Conservation (phyloP, 2,329 filamentous ascomycete species). For the Alternaria brassicicola region DNA sequence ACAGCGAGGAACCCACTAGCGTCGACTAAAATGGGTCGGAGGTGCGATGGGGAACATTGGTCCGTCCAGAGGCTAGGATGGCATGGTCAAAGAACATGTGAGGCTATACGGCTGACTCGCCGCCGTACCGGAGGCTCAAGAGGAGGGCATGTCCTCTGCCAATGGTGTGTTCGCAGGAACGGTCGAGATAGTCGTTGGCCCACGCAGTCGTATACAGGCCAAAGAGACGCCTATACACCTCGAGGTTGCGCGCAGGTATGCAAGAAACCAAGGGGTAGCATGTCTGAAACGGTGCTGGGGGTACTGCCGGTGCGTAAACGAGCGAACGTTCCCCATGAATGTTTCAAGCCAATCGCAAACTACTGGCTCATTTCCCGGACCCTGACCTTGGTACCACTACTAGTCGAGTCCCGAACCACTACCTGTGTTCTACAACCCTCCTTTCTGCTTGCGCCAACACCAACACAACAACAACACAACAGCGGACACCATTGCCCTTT, state of each 20-base stretch:
- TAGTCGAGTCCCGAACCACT: conserved; percentile 16
- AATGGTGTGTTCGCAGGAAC: not conserved
- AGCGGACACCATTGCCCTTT: not conserved
- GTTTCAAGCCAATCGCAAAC: not conserved
- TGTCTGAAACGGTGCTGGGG: not conserved
- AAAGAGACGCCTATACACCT: not conserved
- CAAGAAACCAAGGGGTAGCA: not conserved
- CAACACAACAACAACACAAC: not conserved
- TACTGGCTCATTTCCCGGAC: conserved; percentile 23
- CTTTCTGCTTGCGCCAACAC: not conserved
- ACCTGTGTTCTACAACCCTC: conserved; percentile 10
- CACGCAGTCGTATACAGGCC: not conserved
- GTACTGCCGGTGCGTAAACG: not conserved
- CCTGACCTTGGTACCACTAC: conserved; percentile 2
- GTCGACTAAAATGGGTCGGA: not conserved
- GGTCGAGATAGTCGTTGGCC: not conserved
- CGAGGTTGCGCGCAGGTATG: conserved; percentile 8
- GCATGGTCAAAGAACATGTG: not conserved
- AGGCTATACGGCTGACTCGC: not conserved
- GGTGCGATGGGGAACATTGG: not conserved
- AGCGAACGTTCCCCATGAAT: not conserved
- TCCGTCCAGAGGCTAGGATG: not conserved
- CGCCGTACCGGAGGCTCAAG: not conserved
- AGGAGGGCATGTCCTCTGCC: not conserved
- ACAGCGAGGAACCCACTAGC: not conserved